Conservation (phyloP, 2,329 filamentous ascomycete genomes). For the Pseudopithomyces chartarum region DNA sequence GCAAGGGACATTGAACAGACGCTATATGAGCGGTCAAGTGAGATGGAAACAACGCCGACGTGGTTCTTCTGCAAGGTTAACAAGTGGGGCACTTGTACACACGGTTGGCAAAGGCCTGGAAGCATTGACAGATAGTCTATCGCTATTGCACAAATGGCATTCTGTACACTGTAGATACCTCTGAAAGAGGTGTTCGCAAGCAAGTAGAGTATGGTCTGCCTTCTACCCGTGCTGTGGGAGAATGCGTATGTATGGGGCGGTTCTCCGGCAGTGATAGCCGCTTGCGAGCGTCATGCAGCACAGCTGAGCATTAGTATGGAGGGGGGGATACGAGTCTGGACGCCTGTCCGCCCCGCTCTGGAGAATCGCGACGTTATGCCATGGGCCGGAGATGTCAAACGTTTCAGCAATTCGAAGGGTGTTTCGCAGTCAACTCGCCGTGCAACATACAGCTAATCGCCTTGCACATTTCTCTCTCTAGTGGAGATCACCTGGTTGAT, state of each 20-base stretch:
- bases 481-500: too few relatives aligned
- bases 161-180: too few relatives aligned
- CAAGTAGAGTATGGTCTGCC: too few relatives aligned
- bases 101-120: too few relatives aligned
- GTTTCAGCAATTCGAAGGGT: not conserved
- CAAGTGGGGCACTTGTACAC: not conserved
- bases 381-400: not conserved
- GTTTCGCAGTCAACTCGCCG: not conserved
- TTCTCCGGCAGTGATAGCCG: conserved; percentile 4
- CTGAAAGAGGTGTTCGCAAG: too few relatives aligned
- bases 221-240: too few relatives aligned
- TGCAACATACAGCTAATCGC: not conserved
- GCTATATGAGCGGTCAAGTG: conserved; percentile 1
- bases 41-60: not conserved
- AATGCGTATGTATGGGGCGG: not conserved
- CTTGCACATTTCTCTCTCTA: not conserved
- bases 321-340: conserved; percentile 1
- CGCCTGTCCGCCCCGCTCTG: conserved; percentile 3
- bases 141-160: too few relatives aligned
- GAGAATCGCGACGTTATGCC: conserved; percentile 6
- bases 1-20: not conserved
- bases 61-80: not conserved
- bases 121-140: too few relatives aligned
- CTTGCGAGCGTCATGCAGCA: conserved; percentile 3
- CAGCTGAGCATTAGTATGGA: conserved; percentile 1